phyloP scores from a whole-genome alignment of 129 eudicot genomes.

The sunflower (Helianthus annuus) region HanXRQr2.0-SUNRISE NC_035441.2:167849763-167850262 shows the following conservation, averaged over 20 bases:
- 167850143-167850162: neutral
- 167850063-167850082: neutral
- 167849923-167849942: neutral
- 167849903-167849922: neutral
- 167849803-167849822: neutral
- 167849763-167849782: neutral
- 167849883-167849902: neutral
- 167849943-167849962: neutral
- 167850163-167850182: conserved; percentile 31
- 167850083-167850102: neutral
- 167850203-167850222: conserved; percentile 26
- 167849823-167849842: neutral
- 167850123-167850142: neutral
- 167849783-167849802: neutral
- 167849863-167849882: neutral
- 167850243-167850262: conserved; percentile 18
- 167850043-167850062: neutral
- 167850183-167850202: conserved; percentile 27
- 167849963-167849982: neutral
- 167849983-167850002: neutral
- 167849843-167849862: neutral
- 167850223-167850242: neutral
- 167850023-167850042: neutral
- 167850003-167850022: neutral
- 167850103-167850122: neutral